phyloP scores from a whole-genome alignment of 495 filamentous ascomycete genomes.

The Podospora tetraspora region DNA sequence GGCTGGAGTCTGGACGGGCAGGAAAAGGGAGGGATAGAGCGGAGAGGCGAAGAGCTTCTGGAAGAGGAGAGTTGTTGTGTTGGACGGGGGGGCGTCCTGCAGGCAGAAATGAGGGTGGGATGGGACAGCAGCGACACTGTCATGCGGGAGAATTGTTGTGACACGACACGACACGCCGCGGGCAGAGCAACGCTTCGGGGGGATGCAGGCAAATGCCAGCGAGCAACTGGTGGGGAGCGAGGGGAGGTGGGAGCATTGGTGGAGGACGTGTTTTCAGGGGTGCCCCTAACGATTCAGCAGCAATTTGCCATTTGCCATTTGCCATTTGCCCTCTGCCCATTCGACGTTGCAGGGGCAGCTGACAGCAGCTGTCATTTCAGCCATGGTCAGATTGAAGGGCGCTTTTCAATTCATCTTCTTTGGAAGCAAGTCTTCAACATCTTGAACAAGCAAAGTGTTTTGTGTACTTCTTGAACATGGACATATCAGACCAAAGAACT shows the following conservation, averaged over 20 bases:
- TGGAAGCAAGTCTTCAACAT: not conserved
- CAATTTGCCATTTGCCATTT: conserved; percentile 1
- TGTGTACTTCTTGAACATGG: not conserved
- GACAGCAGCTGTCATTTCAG: not conserved
- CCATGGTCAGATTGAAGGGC: too few species aligned
- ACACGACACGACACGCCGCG: conserved; percentile 21
- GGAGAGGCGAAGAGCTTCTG: conserved; percentile 12
- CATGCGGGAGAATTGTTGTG: conserved; percentile 31
- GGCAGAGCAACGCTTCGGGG: conserved; percentile 10
- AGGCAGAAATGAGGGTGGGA: conserved; percentile 22
- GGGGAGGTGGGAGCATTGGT: not conserved
- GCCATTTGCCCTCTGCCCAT: not conserved
- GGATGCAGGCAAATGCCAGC: conserved; percentile 13
- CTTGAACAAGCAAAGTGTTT: not conserved
- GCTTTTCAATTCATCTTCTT: not conserved
- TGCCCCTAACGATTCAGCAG: conserved; percentile 7
- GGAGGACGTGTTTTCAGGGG: conserved; percentile 8
- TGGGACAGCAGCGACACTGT: conserved; percentile 1
- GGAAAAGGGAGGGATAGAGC: not conserved
- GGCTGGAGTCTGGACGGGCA: not conserved
- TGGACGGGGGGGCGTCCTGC: conserved; percentile 12
- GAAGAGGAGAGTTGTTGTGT: conserved; percentile 11
- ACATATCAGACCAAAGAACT: not conserved
- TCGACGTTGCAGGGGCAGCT: not conserved
- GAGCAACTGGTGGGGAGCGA: conserved; percentile 1